Evolutionary conservation across 495 filamentous ascomycete species (phyloP).

Genomic region (Xylaria sp.): DNA sequence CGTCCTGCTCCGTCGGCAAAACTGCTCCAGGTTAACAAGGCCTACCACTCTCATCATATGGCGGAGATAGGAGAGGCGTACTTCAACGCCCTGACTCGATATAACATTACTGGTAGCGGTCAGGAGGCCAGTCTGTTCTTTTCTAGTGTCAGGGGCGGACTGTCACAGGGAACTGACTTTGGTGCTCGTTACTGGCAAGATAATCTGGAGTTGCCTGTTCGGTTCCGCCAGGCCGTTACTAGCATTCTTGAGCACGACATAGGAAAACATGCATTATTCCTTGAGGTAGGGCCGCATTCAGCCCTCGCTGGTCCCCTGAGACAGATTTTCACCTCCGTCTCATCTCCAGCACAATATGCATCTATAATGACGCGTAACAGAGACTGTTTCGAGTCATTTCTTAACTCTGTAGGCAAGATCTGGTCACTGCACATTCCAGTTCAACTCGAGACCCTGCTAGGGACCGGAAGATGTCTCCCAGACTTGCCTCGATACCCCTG

Average conservation of each 20-base stretch:
- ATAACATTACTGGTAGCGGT: background rate
- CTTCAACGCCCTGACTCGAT: background rate
- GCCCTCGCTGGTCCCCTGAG: constrained; percentile 58
- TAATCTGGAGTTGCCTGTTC: constrained; percentile 37
- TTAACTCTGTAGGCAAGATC: constrained; percentile 42
- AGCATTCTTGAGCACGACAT: constrained; percentile 18
- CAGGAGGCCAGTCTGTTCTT: constrained; percentile 34
- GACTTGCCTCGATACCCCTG: constrained; percentile 48
- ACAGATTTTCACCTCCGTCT: constrained; percentile 48
- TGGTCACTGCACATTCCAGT: constrained; percentile 43
- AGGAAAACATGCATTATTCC: constrained; percentile 37
- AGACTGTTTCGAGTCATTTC: constrained; percentile 35
- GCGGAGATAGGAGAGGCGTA: constrained; percentile 39
- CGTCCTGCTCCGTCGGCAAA: constrained; percentile 18
- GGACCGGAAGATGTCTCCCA: constrained; percentile 24
- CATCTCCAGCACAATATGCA: constrained; percentile 36
- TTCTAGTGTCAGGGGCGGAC: constrained; percentile 41
- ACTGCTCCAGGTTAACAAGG: constrained; percentile 29
- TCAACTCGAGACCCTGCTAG: constrained; percentile 42
- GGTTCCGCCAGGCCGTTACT: constrained; percentile 39
- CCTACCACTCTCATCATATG: constrained; percentile 48
- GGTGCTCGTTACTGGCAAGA: constrained; percentile 35
- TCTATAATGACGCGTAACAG: constrained; percentile 41
- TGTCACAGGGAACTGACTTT: constrained; percentile 13
- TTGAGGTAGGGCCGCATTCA: constrained; percentile 66